Base-by-base conservation (phyloP, 192 early-diverging fungal genomes). In the Backusella psychrophila region DNA sequence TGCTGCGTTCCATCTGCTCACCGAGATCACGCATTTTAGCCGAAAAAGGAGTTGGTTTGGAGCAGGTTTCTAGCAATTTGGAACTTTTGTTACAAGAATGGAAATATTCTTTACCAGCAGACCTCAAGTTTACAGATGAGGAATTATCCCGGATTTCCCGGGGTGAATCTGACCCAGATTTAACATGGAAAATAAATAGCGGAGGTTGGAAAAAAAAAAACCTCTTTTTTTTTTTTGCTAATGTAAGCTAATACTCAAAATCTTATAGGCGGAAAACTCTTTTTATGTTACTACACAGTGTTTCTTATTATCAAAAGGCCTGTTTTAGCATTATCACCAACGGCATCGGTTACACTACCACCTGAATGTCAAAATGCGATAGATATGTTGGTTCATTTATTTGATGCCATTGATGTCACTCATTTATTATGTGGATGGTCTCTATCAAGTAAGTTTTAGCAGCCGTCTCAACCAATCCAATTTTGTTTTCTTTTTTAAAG, bases 1-100 rank as follows among this genome's bases (percentile, higher is more conserved):
- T 80, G 8, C 46, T 80, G 9, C 79, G 79, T 42, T 35, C 69
- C 21, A 42, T 80, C 0, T 80, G 66, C 21, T 80, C 79, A 46
- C 74, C 79, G 4, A 56, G 75, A 31, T 70, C 79, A 26, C 59
- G 74, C 11, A 6, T 56, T 4, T 52, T 80, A 9, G 19, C 33
- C 15, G 59, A 72, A 56, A 59, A 75, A 19, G 59, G 56, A 23
- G 56, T 44, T 21, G 59, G 41, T 53, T 26, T 76, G 8, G 75
- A 75, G 31, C 56, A 49, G 11, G 65, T 76, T 29, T 29, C 65
- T 23, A 53, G 67, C 4, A 21, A 66, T n/a, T 31, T 80, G 42
- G 56, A 44, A 31, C 38, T 65, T 15, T 42, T 70, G 29, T 49
- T 80, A 15, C 38, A 31, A 15, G 70, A 80, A 14, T 80, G 79